Evolutionary conservation across 169 alveolate genomes (phyloP), one percentile per base, ranked within the genome.

Genomic region (Perkinsus chesapeaki): DNA sequence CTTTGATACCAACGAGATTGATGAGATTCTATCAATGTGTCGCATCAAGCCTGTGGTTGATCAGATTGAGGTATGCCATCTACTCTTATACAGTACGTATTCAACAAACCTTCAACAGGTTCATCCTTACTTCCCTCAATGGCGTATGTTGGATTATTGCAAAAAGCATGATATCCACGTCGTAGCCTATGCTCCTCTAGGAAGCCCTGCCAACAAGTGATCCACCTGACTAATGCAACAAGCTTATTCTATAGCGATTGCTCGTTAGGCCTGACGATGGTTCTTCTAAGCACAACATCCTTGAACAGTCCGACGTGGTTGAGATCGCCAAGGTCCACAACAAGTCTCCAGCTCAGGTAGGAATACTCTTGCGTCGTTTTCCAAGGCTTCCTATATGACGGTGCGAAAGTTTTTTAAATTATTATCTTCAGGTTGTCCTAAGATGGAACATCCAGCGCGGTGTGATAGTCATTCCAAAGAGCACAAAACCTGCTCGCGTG

Each of bases 61-160:
- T 93, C 97, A 97, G 93, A 93, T 96, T 23, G 98, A 97, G 93
- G 48, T 95, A 19, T 95, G 95, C 92, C n/a, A 97, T 97, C 23
- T 95, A 95, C 93, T 39, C 82, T 20, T 23, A 27, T 3, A 34
- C 27, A 60, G 12, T 12, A 20, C 37, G 60, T 1, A 0, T 27
- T 60, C 27, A 60, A 0, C 27, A 23, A 27, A 1, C 82, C 82
- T 60, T 60, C 27, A 47, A 47, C 82, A 60, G 82, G 82, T 60
- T 5, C 82, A 60, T 60, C 82, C 82, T 23, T 60, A 60, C 82
- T 60, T 60, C 82, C 82, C 82, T 60, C 82, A 60, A 60, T 60
- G 82, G 82, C 82, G 82, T 60, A 60, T 60, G 82, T 16, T 60
- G 82, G 82, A 60, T 60, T 60, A 60, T 34, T 60, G 82, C 82